Evolutionary conservation across 768 basidiomycete species (phyloP).

Genomic region (Cystoderma amianthinum): DNA sequence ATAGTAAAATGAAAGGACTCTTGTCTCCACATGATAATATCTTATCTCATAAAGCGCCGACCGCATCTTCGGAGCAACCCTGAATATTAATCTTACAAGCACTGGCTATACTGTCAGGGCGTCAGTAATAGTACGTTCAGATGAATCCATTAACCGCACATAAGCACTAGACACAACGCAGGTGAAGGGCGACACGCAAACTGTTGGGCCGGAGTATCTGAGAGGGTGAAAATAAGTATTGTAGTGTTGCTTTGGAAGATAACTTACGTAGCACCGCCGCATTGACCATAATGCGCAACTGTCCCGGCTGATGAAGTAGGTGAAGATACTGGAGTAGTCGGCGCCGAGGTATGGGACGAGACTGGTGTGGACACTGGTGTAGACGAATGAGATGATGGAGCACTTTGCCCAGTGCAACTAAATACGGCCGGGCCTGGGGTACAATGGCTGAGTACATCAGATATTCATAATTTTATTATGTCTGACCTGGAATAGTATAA

Average conservation of each 20-base stretch:
- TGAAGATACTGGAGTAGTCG: conserved; percentile 11
- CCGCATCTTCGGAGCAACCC: no score
- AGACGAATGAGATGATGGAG: conserved; percentile 4
- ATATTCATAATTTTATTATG: background rate
- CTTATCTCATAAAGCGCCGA: no score
- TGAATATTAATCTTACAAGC: no score
- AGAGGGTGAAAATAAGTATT: background rate
- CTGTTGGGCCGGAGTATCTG: conserved; percentile 28
- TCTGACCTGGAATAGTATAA: conserved; percentile 34
- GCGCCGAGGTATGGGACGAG: conserved; percentile 6
- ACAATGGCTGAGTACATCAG: background rate
- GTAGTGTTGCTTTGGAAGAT: background rate
- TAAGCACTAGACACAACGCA: conserved; percentile 25
- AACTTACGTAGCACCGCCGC: conserved; percentile 30
- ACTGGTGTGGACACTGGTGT: conserved; percentile 8
- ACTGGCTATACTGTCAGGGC: conserved; percentile 19
- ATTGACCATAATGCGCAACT: conserved; percentile 34
- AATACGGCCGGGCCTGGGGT: conserved; percentile 28
- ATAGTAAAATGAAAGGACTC: no score
- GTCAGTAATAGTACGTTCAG: background rate
- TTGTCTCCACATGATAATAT: no score
- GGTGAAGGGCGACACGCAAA: conserved; percentile 24
- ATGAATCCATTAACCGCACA: conserved; percentile 15
- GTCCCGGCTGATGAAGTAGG: conserved; percentile 15
- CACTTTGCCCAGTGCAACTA: conserved; percentile 20